These are phyloP conservation scores for Alternaria brassicicola DNA, from an alignment of 2,329 filamentous ascomycete genomes.

Conservation along the genomic window DNA sequence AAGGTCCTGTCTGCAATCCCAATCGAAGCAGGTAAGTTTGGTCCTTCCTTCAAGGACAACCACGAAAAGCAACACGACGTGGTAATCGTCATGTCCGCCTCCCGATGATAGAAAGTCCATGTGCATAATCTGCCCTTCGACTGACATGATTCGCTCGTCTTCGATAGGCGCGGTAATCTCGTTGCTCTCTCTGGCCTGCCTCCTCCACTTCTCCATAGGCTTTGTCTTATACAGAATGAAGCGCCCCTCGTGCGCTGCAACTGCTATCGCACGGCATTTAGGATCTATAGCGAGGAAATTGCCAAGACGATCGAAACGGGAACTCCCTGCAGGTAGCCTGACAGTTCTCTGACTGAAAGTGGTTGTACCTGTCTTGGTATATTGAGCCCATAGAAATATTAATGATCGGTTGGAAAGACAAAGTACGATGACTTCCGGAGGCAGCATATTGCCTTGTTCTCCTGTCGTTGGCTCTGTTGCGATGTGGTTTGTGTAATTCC, in stretches of 20 bases:
- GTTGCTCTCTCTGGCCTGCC: slow-evolving; percentile 49
- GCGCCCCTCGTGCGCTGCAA: slow-evolving; percentile 71
- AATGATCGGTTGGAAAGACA: slow-evolving; percentile 75
- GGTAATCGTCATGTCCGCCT: slow-evolving; percentile 67
- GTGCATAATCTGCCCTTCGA: slow-evolving; percentile 76
- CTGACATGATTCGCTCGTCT: slow-evolving; percentile 52
- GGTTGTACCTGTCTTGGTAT: slow-evolving; percentile 52
- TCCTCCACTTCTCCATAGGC: slow-evolving; percentile 58
- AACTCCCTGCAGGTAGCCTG: slow-evolving; percentile 63
- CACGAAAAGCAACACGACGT: slow-evolving; percentile 77
- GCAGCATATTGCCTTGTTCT: slow-evolving; percentile 44
- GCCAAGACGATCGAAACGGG: slow-evolving; percentile 62
- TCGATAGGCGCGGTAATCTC: slow-evolving; percentile 64
- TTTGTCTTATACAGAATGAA: slow-evolving; percentile 76
- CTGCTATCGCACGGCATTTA: slow-evolving; percentile 66
- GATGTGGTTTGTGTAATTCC: slow-evolving; percentile 18
- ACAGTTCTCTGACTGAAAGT: slow-evolving; percentile 68
- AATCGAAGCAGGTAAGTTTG: slow-evolving; percentile 59
- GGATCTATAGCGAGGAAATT: slow-evolving; percentile 79
- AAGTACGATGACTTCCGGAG: slow-evolving; percentile 82
- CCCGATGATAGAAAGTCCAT: slow-evolving; percentile 84
- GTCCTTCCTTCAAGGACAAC: slow-evolving; percentile 53
- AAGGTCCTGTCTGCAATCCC: slow-evolving; percentile 56
- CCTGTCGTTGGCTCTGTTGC: slow-evolving; percentile 24
- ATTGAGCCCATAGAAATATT: slow-evolving; percentile 74